A percentile compares a stretch with the other conserved stretches of the same genome.
phyloP scores from a whole-genome alignment of 2,329 filamentous ascomycete species.

The Fusarium devonianum region DNA sequence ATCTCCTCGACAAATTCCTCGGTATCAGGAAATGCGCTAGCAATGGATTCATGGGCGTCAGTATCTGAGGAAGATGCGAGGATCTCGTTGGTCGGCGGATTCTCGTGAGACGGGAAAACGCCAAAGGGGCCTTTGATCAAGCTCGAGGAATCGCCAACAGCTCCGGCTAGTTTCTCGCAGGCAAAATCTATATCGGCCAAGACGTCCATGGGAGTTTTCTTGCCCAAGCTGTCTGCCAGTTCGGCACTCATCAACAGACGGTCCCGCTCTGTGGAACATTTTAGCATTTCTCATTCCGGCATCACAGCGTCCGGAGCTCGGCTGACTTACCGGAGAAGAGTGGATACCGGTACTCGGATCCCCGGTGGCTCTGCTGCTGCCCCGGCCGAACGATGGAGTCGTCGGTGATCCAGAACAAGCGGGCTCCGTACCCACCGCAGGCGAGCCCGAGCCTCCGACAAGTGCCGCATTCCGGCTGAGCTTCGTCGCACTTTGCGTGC shows the following conservation, averaged over 20 bases:
- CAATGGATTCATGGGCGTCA: conserved; percentile 18
- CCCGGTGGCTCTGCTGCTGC: conserved; percentile 36
- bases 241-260: conserved; percentile 38
- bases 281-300: background rate
- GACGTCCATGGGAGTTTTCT: conserved; percentile 30
- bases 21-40: conserved; percentile 23
- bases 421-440: conserved; percentile 52
- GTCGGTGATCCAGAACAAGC: conserved; percentile 43
- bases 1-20: conserved; percentile 35
- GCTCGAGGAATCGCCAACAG: background rate
- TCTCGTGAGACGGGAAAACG: conserved; percentile 22
- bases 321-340: conserved; percentile 48
- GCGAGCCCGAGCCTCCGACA: conserved; percentile 46
- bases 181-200: conserved; percentile 39
- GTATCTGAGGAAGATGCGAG: conserved; percentile 14
- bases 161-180: conserved; percentile 25
- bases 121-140: conserved; percentile 36
- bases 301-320: background rate
- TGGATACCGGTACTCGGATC: conserved; percentile 50
- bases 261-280: conserved; percentile 24
- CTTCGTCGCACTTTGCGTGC: conserved; percentile 55
- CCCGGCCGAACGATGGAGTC: conserved; percentile 33
- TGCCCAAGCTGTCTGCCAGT: conserved; percentile 44
- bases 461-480: conserved; percentile 48
- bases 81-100: background rate